Conservation (phyloP, 495 filamentous ascomycete genomes). For the Diplogelasinospora grovesii region DNA sequence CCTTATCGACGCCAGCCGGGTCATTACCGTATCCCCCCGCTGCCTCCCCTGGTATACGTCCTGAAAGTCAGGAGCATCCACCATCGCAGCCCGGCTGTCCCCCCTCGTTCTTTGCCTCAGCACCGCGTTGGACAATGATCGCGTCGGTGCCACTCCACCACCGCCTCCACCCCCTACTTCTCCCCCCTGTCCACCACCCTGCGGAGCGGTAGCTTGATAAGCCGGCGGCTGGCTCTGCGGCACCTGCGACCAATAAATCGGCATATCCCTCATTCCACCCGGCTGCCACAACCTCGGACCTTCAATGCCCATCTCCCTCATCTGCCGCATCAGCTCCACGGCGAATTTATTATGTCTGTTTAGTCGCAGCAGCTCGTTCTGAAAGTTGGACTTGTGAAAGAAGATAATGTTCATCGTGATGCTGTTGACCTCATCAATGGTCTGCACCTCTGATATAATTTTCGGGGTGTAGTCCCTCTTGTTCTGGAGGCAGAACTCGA, state of each 20-base stretch:
- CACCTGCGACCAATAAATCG: slow-evolving; percentile 40
- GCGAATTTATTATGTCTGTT: slow-evolving; percentile 93
- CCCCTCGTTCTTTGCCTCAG: slow-evolving; percentile 5
- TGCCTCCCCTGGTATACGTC: slow-evolving; percentile 25
- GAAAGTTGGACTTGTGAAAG: slow-evolving; percentile 89
- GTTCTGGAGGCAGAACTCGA: slow-evolving; percentile 77
- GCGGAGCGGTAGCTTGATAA: too few species aligned
- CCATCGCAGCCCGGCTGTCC: slow-evolving; percentile 19
- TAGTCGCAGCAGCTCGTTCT: slow-evolving; percentile 88
- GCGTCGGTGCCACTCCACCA: too few species aligned
- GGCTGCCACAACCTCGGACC: slow-evolving; percentile 73
- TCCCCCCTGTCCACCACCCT: too few species aligned
- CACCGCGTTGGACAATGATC: too few species aligned
- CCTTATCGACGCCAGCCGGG: slow-evolving; percentile 15
- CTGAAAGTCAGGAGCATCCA: slow-evolving; percentile 28
- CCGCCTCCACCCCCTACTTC: too few species aligned
- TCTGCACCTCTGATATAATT: slow-evolving; percentile 82
- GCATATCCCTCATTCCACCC: slow-evolving; percentile 47
- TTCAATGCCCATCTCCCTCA: slow-evolving; percentile 80
- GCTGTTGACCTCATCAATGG: slow-evolving; percentile 47
- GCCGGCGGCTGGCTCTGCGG: slow-evolving; percentile 24
- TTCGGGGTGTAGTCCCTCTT: slow-evolving; percentile 88
- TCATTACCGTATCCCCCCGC: slow-evolving; percentile 9
- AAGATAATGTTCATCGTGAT: slow-evolving; percentile 92
- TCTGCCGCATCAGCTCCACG: slow-evolving; percentile 81